Percentiles rank a stretch among this genome's conserved stretches.
Conservation (phyloP, 768 basidiomycete species). For the Piloderma croceum region DNA sequence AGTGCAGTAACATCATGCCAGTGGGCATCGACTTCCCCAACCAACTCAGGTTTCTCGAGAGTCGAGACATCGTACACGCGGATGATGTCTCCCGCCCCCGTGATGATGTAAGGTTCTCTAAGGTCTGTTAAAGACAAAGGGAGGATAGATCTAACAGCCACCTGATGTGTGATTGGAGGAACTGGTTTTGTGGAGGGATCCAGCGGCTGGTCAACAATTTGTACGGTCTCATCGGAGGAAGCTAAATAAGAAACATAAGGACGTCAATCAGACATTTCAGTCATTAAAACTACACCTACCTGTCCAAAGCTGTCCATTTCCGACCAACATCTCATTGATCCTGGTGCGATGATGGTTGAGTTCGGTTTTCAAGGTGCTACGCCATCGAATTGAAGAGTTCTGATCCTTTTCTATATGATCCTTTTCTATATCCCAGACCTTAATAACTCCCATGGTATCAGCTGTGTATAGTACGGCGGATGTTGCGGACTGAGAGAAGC, state of each 20-base stretch:
- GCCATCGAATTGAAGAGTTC: conserved; percentile 40
- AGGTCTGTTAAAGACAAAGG: conserved; percentile 59
- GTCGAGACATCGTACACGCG: conserved; percentile 74
- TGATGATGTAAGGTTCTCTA: conserved; percentile 71
- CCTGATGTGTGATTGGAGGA: conserved; percentile 50
- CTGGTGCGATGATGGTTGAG: conserved; percentile 74
- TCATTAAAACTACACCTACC: conserved; percentile 42
- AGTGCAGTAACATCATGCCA: conserved; percentile 85
- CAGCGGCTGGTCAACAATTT: conserved; percentile 46
- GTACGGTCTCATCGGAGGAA: conserved; percentile 83
- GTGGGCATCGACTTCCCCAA: conserved; percentile 79
- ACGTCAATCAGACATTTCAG: conserved; percentile 2
- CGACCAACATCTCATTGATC: conserved; percentile 66
- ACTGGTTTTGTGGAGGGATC: conserved; percentile 11
- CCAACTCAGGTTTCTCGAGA: conserved; percentile 58
- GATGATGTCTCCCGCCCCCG: conserved; percentile 80
- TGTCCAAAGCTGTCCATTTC: conserved; percentile 80
- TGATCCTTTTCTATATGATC: conserved; percentile 39
- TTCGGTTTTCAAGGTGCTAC: conserved; percentile 46
- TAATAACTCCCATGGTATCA: conserved; percentile 90
- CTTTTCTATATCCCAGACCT: conserved; percentile 63
- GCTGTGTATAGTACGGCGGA: conserved; percentile 66
- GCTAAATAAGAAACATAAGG: conserved; percentile 40
- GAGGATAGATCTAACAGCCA: conserved; percentile 67
- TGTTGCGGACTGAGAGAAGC: conserved; percentile 39